Conservation (phyloP, 2,329 filamentous ascomycete species). For the Fusarium sublunatum region DNA sequence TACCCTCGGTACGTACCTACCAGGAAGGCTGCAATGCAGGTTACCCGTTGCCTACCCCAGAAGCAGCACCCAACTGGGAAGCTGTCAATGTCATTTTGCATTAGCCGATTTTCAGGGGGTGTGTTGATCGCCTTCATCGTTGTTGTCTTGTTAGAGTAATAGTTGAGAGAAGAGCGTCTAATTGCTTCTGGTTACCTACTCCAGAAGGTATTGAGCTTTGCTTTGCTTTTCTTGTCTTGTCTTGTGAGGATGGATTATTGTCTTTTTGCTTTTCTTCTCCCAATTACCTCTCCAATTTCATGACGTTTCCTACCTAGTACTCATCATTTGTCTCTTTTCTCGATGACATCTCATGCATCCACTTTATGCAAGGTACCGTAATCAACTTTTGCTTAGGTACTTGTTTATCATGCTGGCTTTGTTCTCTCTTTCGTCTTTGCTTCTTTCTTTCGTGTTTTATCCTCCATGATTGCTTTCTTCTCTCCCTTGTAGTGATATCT, state of each 20-base stretch:
- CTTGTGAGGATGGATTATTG: not conserved
- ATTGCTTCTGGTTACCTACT: slow-evolving; percentile 24
- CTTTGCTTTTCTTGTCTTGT: slow-evolving; percentile 32
- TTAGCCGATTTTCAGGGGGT: slow-evolving; percentile 31
- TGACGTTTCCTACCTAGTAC: not conserved
- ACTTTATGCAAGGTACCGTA: slow-evolving; percentile 33
- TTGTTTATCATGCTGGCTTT: slow-evolving; percentile 9
- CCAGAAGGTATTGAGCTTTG: slow-evolving; percentile 17
- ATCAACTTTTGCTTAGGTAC: slow-evolving; percentile 8
- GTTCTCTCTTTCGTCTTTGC: slow-evolving; percentile 24
- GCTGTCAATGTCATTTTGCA: slow-evolving; percentile 46
- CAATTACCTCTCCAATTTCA: not conserved
- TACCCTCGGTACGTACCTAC: slow-evolving; percentile 19
- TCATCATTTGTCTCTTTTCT: slow-evolving; percentile 29
- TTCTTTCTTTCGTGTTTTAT: slow-evolving; percentile 10
- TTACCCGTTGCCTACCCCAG: slow-evolving; percentile 21
- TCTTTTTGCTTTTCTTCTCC: not conserved
- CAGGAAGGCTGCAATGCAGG: slow-evolving; percentile 8
- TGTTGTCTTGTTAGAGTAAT: too few relatives aligned
- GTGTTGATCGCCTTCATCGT: not conserved
- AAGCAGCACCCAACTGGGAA: slow-evolving; percentile 20
- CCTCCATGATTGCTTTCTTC: slow-evolving; percentile 8
- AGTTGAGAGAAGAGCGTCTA: not conserved
- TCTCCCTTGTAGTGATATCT: slow-evolving; percentile 19
- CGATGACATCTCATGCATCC: slow-evolving; percentile 25